Conservation (phyloP, 805 yeast species). For the Pichia kluyveri region DNA sequence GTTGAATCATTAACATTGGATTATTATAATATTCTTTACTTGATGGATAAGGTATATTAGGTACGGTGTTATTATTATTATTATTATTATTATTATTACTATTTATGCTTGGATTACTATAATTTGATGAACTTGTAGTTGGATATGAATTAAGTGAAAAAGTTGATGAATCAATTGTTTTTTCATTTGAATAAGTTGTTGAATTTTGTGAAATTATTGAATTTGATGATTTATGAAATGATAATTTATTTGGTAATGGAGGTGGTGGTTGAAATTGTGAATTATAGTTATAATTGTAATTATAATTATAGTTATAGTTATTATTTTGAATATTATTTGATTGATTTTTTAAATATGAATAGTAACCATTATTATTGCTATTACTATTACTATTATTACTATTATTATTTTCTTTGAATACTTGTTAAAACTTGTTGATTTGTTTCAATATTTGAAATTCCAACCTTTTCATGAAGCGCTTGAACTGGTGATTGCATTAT, state of each 20-base stretch:
- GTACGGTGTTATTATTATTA: too few species aligned
- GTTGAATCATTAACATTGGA: neutral
- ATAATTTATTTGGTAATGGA: neutral
- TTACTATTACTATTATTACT: neutral
- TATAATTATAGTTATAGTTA: neutral
- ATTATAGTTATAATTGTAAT: neutral
- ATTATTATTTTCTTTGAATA: neutral
- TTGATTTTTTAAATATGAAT: too few species aligned
- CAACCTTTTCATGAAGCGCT: too few species aligned
- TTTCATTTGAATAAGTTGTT: neutral
- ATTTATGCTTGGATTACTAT: neutral
- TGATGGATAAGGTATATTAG: too few species aligned
- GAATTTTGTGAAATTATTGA: neutral
- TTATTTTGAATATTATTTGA: too few species aligned
- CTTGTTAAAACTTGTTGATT: too few species aligned
- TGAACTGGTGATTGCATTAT: too few species aligned
- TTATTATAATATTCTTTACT: too few species aligned
- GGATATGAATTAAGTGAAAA: neutral
- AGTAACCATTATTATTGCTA: too few species aligned
- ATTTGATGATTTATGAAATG: neutral
- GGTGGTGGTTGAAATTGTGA: neutral
- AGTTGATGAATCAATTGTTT: neutral
- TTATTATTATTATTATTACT: neutral
- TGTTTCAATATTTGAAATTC: too few species aligned
- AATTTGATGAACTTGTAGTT: neutral